A percentile compares a stretch with the other conserved stretches of the same genome.
Conservation (phyloP, 1,139 yeast genomes). For the Saccharomyces hybrid region DNA sequence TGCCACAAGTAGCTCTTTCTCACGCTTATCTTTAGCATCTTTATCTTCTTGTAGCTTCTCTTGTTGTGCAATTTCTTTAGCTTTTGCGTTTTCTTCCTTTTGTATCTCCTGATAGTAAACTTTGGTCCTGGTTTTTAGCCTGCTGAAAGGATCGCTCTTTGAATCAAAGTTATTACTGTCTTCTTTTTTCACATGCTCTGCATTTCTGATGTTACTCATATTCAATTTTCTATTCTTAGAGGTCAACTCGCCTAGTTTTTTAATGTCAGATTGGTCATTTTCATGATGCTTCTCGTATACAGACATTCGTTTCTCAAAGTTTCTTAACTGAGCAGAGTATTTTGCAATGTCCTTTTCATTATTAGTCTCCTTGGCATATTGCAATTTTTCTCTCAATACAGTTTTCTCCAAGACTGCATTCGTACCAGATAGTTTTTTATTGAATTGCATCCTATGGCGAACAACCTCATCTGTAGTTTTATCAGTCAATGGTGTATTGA, state of each 20-base stretch:
- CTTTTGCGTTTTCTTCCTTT: slow-evolving; percentile 40
- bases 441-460: slow-evolving; percentile 56
- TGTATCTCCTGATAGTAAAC: slow-evolving; percentile 58
- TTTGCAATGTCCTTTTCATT: slow-evolving; percentile 45
- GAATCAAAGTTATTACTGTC: slow-evolving; percentile 38
- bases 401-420: slow-evolving; percentile 76
- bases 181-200: slow-evolving; percentile 57
- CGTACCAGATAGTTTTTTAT: slow-evolving; percentile 51
- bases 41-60: slow-evolving; percentile 31
- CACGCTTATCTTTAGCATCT: slow-evolving; percentile 32
- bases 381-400: slow-evolving; percentile 62
- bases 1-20: slow-evolving; percentile 31
- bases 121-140: slow-evolving; percentile 79
- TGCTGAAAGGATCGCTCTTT: slow-evolving; percentile 76
- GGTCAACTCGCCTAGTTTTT: slow-evolving; percentile 33
- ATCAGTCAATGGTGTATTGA: slow-evolving; percentile 59
- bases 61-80: slow-evolving; percentile 36
- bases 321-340: slow-evolving; percentile 29
- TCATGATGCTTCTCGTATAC: slow-evolving; percentile 34
- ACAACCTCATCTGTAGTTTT: slow-evolving; percentile 76
- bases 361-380: slow-evolving; percentile 64
- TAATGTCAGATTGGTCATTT: slow-evolving; percentile 31
- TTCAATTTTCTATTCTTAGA: slow-evolving; percentile 73
- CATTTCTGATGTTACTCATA: slow-evolving; percentile 66
- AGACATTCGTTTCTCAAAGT: slow-evolving; percentile 46